phyloP scores from a whole-genome alignment of 2,329 filamentous ascomycete genomes.

The Coniochaeta hoffmannii region DNA sequence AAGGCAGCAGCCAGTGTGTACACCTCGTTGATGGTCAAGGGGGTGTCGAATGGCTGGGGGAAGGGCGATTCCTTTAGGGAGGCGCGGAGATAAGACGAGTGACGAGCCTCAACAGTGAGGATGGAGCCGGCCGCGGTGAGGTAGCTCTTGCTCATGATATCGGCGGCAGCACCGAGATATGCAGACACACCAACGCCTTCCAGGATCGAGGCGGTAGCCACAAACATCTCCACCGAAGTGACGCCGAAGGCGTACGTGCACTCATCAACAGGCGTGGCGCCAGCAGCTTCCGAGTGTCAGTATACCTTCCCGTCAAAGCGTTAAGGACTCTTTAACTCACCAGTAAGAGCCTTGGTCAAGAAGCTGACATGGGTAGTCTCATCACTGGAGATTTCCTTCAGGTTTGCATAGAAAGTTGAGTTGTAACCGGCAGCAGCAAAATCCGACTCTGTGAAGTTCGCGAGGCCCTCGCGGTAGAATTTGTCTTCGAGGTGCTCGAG shows the following conservation, averaged over 20 bases:
- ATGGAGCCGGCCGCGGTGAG: constrained; percentile 55
- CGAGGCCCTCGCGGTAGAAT: constrained; percentile 55
- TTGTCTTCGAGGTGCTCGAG: constrained; percentile 52
- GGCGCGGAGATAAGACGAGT: constrained; percentile 53
- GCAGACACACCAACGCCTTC: constrained; percentile 52
- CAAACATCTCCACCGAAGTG: constrained; percentile 8
- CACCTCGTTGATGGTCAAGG: constrained; percentile 50
- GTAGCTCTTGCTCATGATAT: constrained; percentile 49
- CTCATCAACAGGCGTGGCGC: constrained; percentile 39
- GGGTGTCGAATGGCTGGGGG: constrained; percentile 52
- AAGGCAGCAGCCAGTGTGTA: constrained; percentile 59
- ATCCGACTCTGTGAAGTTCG: constrained; percentile 38
- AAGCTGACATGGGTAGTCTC: constrained; percentile 51
- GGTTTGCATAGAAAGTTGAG: constrained; percentile 46
- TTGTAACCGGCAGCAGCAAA: constrained; percentile 4
- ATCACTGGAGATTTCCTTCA: constrained; percentile 48
- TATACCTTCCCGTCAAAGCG: too few relatives aligned
- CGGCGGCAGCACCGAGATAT: constrained; percentile 55
- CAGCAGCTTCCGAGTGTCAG: too few relatives aligned
- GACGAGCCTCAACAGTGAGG: constrained; percentile 57
- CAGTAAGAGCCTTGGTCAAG: constrained; percentile 40
- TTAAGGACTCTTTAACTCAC: too few relatives aligned
- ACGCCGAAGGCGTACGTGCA: constrained; percentile 51
- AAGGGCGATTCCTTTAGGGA: constrained; percentile 42
- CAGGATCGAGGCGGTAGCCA: constrained; percentile 25